Evolutionary conservation across 2,329 filamentous ascomycete genomes (phyloP).

Genomic region (Ophiostoma tasmaniense): DNA sequence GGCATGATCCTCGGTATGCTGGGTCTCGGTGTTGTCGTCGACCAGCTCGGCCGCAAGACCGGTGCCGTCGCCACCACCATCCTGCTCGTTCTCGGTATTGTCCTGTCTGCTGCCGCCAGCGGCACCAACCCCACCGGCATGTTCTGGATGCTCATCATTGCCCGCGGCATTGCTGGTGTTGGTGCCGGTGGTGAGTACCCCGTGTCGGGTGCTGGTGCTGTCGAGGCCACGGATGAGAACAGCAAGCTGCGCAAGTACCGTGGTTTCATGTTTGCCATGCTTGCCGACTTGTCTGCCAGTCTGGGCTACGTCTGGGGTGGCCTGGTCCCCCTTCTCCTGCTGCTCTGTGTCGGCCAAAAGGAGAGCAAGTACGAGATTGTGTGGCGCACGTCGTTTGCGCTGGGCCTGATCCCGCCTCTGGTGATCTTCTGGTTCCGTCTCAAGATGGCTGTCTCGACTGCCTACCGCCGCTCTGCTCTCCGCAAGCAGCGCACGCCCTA

Average conservation of each 20-base stretch:
- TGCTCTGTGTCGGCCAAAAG: slow-evolving; percentile 6
- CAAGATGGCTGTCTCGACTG: slow-evolving; percentile 29
- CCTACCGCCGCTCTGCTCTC: slow-evolving; percentile 21
- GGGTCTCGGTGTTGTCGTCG: slow-evolving; percentile 42
- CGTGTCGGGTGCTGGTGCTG: slow-evolving; percentile 8
- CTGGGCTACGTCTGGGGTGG: slow-evolving; percentile 10
- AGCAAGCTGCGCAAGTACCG: slow-evolving; percentile 25
- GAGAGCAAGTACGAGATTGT: slow-evolving; percentile 7
- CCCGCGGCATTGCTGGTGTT: slow-evolving; percentile 33
- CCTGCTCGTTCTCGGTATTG: slow-evolving; percentile 36
- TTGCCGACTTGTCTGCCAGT: slow-evolving; percentile 5
- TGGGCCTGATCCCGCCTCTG: slow-evolving; percentile 2
- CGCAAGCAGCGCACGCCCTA: slow-evolving; percentile 39
- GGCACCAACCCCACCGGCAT: slow-evolving; percentile 33
- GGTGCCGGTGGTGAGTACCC: slow-evolving; percentile 33
- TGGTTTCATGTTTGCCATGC: slow-evolving; percentile 39
- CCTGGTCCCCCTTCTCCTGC: slow-evolving; percentile 2
- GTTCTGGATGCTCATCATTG: slow-evolving; percentile 43
- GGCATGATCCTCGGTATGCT: slow-evolving; percentile 50
- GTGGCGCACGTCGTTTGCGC: slow-evolving; percentile 8
- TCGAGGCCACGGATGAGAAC: slow-evolving; percentile 6
- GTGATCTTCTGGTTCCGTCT: slow-evolving; percentile 32
- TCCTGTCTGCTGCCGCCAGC: slow-evolving; percentile 38
- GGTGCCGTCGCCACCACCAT: slow-evolving; percentile 40
- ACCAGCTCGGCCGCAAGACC: slow-evolving; percentile 41